These are phyloP conservation scores for Aspergillus neoniger DNA, from an alignment of 2,329 filamentous ascomycete genomes.

Conservation along the genomic window DNA sequence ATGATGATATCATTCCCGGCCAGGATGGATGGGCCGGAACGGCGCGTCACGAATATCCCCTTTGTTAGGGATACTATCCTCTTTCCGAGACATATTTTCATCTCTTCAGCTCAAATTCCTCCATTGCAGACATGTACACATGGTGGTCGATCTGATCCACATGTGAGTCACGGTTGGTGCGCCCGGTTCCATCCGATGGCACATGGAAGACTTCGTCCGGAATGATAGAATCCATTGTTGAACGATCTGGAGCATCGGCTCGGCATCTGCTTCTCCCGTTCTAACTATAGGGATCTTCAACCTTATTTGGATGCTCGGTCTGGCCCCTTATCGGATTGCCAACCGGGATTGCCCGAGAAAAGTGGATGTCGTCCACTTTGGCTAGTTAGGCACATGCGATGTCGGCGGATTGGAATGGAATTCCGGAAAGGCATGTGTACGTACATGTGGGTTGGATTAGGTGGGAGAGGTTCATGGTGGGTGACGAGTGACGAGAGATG, in stretches of 20 bases:
- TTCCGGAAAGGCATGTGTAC: not conserved
- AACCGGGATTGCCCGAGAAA: not conserved
- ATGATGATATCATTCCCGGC: constrained; percentile 19
- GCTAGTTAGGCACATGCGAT: not conserved
- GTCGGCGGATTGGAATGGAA: not conserved
- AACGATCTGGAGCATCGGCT: not conserved
- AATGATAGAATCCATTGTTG: not conserved
- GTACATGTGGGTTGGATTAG: not conserved
- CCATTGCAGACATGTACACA: not conserved
- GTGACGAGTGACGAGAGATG: not conserved
- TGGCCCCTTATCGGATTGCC: not conserved
- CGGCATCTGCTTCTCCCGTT: not conserved
- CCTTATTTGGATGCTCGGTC: not conserved
- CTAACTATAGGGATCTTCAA: not conserved
- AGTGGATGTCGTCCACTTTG: not conserved
- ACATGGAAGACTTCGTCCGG: not conserved
- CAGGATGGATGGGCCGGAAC: not conserved
- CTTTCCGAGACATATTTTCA: not conserved
- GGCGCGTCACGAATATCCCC: not conserved
- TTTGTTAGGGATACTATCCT: not conserved
- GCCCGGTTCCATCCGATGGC: not conserved
- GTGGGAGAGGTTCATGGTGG: not conserved
- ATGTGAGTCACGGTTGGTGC: not conserved
- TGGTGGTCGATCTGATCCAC: not conserved
- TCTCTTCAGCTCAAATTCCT: not conserved